Conservation (phyloP, 2,329 filamentous ascomycete genomes). For the Trichophyton verrucosum region DNA sequence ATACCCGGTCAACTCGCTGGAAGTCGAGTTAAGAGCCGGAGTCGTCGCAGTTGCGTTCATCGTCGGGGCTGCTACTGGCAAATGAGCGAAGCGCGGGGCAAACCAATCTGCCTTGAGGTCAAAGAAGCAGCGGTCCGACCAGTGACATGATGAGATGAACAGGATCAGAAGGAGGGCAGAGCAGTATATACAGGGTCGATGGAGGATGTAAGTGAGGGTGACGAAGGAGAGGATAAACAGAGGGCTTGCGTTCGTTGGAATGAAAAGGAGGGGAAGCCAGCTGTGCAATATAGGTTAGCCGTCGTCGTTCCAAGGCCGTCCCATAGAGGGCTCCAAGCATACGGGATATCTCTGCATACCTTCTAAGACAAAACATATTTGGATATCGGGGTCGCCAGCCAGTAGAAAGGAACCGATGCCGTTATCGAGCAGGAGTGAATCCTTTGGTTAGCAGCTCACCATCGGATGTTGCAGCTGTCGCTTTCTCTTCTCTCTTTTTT, state of each 20-base stretch:
- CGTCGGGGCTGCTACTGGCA: not conserved
- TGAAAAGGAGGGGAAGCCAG: conserved; percentile 79
- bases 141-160: conserved; percentile 81
- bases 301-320: not conserved
- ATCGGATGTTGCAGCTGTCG: not conserved
- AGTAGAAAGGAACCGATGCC: not conserved
- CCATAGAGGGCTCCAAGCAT: not conserved
- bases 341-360: conserved; percentile 32
- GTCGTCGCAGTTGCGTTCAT: conserved; percentile 15
- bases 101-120: conserved; percentile 92
- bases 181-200: conserved; percentile 95
- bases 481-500: not conserved
- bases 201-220: conserved; percentile 87
- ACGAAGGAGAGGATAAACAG: conserved; percentile 82
- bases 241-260: conserved; percentile 73
- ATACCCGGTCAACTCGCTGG: conserved; percentile 25
- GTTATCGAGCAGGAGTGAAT: not conserved
- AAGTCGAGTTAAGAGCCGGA: conserved; percentile 17
- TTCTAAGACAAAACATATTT: conserved; percentile 52
- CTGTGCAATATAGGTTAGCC: conserved; percentile 32
- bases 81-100: conserved; percentile 50
- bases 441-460: not conserved
- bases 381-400: not conserved
- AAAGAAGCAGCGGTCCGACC: conserved; percentile 84
- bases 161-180: conserved; percentile 89